Percentiles rank a stretch among this genome's conserved stretches.
These are phyloP conservation scores for Aspergillus vadensis DNA, from an alignment of 2,329 filamentous ascomycete species.

Conservation along the genomic window DNA sequence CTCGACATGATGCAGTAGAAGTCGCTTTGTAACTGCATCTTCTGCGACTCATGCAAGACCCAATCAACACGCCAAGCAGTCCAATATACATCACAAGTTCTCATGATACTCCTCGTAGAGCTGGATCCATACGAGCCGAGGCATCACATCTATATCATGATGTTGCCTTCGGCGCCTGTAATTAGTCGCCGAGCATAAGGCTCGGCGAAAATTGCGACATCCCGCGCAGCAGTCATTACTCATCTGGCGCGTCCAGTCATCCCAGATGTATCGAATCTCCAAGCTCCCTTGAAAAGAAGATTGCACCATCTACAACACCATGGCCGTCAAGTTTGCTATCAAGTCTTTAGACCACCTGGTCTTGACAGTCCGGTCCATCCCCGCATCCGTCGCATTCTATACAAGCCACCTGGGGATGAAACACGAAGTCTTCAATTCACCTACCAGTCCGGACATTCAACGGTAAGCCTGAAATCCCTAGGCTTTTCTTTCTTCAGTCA, in stretches of 20 bases:
- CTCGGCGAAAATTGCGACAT: no score
- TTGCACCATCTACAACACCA: background rate
- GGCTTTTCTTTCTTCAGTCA: background rate
- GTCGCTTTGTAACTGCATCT: no score
- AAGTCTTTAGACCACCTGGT: constrained; percentile 63
- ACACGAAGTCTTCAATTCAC: constrained; percentile 53
- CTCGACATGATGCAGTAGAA: no score
- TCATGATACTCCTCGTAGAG: no score
- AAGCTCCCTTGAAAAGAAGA: background rate
- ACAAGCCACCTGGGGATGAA: constrained; percentile 59
- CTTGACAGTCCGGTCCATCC: constrained; percentile 57
- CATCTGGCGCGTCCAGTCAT: background rate
- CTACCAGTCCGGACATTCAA: constrained; percentile 34
- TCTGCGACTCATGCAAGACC: no score
- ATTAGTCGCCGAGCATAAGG: no score
- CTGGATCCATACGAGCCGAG: no score
- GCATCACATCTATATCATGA: no score
- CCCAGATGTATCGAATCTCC: background rate
- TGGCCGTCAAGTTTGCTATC: constrained; percentile 31
- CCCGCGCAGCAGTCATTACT: no score
- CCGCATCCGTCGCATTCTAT: constrained; percentile 58
- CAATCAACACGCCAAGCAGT: no score
- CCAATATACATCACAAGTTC: no score
- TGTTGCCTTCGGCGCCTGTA: no score
- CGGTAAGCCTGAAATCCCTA: constrained; percentile 15